Evolutionary conservation across 2,329 filamentous ascomycete genomes (phyloP), one percentile per base, ranked within the genome.

Genomic region (Ciborinia camelliae): DNA sequence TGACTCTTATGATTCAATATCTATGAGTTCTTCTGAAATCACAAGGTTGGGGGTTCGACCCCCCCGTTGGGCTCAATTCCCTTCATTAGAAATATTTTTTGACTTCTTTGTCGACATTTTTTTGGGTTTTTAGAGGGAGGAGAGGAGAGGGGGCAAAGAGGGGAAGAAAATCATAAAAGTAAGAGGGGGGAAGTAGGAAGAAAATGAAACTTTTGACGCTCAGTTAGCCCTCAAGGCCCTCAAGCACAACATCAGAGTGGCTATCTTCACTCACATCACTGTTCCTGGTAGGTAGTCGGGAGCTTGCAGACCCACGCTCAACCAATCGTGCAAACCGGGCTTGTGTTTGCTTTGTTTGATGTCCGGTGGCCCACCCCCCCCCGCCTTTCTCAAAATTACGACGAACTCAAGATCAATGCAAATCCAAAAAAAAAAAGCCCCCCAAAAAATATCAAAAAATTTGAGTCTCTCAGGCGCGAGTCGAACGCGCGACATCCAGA

Each of bases 1-100:
- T 70, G 71, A 67, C 71, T 73, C 70, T 72, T 71, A 72, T 30
- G 59, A 53, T 58, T 37, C 51, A 32, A 10, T 45, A 45, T 45
- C 28, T 23, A 58, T 32, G 51, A 53, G 51, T 53, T 53, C 54
- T 32, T 45, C 23, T 58, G 39, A 58, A 45, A 58, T 39, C 54
- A 39, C 54, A 58, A 58, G 54, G 54, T 58, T 58, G 54, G 35
- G 54, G 35, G 54, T 58, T 58, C 54, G 54, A 58, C 35, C 54
- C 54, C 35, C 54, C 23, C 54, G 35, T 58, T 37, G 54, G 54
- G 54, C 54, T 57, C 53, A 57, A 57, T 57, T 32, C 53, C 37
- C 53, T 57, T 57, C 37, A 32, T 0, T 2, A 43, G 3, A n/a
- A 30, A n/a, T n/a, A n/a, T n/a, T n/a, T n/a, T n/a, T n/a, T n/a